phyloP scores from a whole-genome alignment of 192 early-diverging fungal genomes.

The Backusella parvicylindrica region DNA sequence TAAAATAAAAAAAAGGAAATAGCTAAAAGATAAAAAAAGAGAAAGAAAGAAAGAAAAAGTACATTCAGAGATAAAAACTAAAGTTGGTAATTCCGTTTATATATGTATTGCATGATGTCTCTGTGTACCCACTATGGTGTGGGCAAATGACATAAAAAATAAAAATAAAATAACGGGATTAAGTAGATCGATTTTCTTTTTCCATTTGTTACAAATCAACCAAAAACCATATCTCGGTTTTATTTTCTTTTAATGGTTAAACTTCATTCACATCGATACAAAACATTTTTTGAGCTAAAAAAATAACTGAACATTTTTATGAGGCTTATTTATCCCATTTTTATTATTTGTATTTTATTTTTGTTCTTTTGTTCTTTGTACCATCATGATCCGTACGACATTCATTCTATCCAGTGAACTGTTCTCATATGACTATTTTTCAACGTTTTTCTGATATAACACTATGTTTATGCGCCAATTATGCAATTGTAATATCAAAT shows the following conservation, averaged over 20 bases:
- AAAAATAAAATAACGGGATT: background rate
- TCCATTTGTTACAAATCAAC: background rate
- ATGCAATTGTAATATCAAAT: background rate
- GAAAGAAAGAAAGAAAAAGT: background rate
- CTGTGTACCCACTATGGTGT: conserved; percentile 2
- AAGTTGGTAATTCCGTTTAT: conserved; percentile 3
- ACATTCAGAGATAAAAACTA: background rate
- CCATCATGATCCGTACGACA: background rate
- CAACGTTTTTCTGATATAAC: background rate
- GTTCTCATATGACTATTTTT: conserved; percentile 4
- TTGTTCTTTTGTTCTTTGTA: background rate
- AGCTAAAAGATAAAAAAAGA: conserved; percentile 1
- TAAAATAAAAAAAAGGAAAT: background rate
- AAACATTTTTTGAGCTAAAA: background rate
- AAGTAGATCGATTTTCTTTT: conserved; percentile 5
- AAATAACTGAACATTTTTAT: background rate
- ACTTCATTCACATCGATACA: background rate
- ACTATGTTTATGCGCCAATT: background rate
- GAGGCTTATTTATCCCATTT: background rate
- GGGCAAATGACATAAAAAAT: background rate
- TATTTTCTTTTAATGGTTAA: background rate
- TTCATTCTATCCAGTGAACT: background rate
- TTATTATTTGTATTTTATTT: background rate
- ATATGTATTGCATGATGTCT: conserved; percentile 3
- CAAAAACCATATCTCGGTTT: background rate